These are phyloP conservation scores for Harringtonia aguacate DNA, from an alignment of 2,329 filamentous ascomycete species.

Conservation along the genomic window DNA sequence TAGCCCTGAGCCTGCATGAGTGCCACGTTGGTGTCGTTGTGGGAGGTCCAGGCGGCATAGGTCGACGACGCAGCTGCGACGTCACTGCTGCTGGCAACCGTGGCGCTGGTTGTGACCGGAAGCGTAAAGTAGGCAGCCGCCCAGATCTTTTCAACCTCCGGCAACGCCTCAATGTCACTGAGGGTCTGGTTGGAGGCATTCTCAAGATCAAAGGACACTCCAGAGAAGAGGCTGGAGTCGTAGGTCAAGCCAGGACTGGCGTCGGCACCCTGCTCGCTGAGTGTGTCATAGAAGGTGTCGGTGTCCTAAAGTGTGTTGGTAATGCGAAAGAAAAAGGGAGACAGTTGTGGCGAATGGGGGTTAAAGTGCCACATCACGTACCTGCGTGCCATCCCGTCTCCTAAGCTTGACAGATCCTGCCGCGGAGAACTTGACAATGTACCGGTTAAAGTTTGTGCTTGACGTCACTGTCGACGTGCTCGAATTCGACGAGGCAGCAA, in stretches of 20 bases:
- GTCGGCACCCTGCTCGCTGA: constrained; percentile 2
- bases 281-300: constrained; percentile 3
- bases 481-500: not conserved
- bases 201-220: constrained; percentile 10
- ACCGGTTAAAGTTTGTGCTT: not conserved
- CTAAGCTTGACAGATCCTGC: not conserved
- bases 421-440: constrained; percentile 9
- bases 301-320: not conserved
- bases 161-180: constrained; percentile 6
- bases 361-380: too few relatives aligned
- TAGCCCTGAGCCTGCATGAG: constrained; percentile 7
- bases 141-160: constrained; percentile 10
- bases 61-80: not conserved
- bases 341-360: not conserved
- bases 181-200: constrained; percentile 3
- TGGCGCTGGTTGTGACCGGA: not conserved
- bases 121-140: constrained; percentile 3
- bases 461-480: not conserved
- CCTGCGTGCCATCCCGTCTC: constrained; percentile 1
- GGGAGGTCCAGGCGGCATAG: not conserved
- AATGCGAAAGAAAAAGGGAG: not conserved
- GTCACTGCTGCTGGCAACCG: not conserved
- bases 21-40: constrained; percentile 5
- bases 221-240: constrained; percentile 9
- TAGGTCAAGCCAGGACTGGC: constrained; percentile 4